These are phyloP conservation scores for Solanum hybrid DNA, from an alignment of 305 asterid species.

Conservation along the genomic window DNA sequence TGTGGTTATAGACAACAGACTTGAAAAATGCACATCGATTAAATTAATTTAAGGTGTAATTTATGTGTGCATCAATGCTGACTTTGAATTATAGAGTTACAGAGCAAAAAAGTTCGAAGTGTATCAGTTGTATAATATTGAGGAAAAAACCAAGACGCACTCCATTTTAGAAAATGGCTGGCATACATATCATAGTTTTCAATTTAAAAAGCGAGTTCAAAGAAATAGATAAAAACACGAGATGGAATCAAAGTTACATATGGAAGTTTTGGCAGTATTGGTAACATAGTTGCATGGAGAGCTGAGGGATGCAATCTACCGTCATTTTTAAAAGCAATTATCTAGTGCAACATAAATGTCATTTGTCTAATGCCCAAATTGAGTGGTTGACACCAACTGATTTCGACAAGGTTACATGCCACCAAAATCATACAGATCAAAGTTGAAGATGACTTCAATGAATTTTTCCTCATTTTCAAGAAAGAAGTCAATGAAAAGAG, in stretches of 20 bases:
- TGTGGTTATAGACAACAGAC: neutral
- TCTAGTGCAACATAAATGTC: neutral
- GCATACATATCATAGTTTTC: neutral
- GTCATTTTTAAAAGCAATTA: neutral
- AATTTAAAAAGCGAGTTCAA: neutral
- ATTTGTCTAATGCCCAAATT: neutral
- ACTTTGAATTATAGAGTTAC: neutral
- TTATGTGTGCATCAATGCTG: neutral
- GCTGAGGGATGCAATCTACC: neutral
- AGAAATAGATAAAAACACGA: neutral
- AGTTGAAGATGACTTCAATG: neutral
- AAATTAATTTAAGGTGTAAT: neutral
- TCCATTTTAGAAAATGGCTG: neutral
- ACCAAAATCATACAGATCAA: neutral
- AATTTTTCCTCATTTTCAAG: neutral
- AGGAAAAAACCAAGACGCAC: neutral
- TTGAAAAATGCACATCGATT: neutral
- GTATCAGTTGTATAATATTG: neutral
- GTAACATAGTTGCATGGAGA: neutral
- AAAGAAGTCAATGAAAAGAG: neutral
- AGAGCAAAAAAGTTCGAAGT: neutral
- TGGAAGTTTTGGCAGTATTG: neutral
- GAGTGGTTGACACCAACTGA: neutral
- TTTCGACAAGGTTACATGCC: neutral
- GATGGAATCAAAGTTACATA: neutral